Base-by-base conservation (phyloP, 768 basidiomycete species). In the Termitomyces heimii region DNA sequence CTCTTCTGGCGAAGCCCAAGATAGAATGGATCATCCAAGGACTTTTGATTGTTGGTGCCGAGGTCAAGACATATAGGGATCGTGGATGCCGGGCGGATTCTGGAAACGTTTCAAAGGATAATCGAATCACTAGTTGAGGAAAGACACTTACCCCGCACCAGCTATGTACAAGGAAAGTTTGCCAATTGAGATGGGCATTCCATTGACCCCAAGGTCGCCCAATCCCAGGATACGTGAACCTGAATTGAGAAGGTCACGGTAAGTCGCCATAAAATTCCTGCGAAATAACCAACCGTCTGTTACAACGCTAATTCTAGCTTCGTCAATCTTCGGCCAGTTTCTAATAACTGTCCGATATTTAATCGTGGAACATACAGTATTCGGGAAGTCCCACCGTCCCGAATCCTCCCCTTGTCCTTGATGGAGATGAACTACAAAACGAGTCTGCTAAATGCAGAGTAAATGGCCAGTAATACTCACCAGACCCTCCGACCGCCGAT, bases 101-200 rank as follows among this genome's bases (percentile, higher is more conserved):
- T 90, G 57, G 49, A 5, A 14, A 26, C 12, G 26, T n/a, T 18
- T 39, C 32, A 54, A 7, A 46, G 24, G 13, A 39, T 34, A 35
- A 13, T 22, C 35, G n/a, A 45, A 37, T 29, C 10, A 16, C 12
- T 37, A 24, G 45, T 31, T 37, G n/a, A 47, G 54, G 29, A 43
- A 47, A 32, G 46, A 45, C 20, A 29, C 77, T 62, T 70, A 89
- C 89, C 94, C 94, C 56, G 92, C 94, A 32, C 91, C 93, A 20
- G 92, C 90, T 56, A 94, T 79, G 67, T 95, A 96, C 18, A 97
- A 80, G 18, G 89, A 91, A 7, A 98, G 78, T 71, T 97, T 96
- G n/a, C 94, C 94, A 51, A 94, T 87, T 8, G 89, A 84, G 63
- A 96, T 93, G 0, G 87, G 86, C 89, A 91, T 90, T 13, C 89